Conservation (phyloP, 2,329 filamentous ascomycete species). For the Mycosphaerelloides madeirae region DNA sequence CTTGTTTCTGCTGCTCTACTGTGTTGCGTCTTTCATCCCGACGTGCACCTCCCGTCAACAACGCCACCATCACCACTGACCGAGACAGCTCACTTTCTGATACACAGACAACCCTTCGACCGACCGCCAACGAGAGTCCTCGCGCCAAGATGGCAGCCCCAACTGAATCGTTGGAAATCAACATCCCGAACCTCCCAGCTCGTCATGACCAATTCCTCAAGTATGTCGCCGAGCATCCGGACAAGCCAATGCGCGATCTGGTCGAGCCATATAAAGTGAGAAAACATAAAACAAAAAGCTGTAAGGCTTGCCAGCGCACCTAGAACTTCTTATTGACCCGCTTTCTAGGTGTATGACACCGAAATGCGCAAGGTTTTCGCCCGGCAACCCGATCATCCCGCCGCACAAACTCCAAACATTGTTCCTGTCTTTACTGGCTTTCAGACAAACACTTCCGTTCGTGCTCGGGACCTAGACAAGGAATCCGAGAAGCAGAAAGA, state of each 20-base stretch:
- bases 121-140: too few species aligned
- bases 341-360: constrained; percentile 64
- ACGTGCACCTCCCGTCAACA: too few species aligned
- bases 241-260: constrained; percentile 53
- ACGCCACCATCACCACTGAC: too few species aligned
- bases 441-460: constrained; percentile 55
- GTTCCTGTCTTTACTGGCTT: constrained; percentile 58
- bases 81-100: too few species aligned
- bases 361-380: constrained; percentile 64
- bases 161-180: constrained; percentile 12
- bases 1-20: too few species aligned
- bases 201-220: constrained; percentile 40
- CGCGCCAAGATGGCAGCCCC: constrained; percentile 8
- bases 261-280: constrained; percentile 62
- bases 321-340: too few species aligned
- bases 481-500: constrained; percentile 59
- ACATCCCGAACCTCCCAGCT: constrained; percentile 35
- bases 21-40: too few species aligned
- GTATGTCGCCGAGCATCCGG: constrained; percentile 54
- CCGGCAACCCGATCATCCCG: constrained; percentile 58
- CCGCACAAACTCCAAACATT: constrained; percentile 58
- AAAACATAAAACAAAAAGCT: too few species aligned
- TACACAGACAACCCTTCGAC: too few species aligned
- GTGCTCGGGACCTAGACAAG: constrained; percentile 54
- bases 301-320: too few species aligned